Evolutionary conservation across 2,329 filamentous ascomycete genomes (phyloP).

Genomic region (Stachybotrys elegans): DNA sequence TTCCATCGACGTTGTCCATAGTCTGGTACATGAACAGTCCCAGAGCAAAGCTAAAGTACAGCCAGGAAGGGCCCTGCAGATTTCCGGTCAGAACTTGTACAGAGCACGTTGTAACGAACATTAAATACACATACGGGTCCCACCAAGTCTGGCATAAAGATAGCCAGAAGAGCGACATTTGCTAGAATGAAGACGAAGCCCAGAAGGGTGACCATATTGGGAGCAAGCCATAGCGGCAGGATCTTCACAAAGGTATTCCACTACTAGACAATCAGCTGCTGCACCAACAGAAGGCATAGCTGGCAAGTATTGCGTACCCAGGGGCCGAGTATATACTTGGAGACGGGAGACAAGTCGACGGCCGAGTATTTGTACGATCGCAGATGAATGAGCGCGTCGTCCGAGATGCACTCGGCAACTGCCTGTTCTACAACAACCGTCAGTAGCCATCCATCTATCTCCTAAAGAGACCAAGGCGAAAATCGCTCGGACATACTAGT

Average conservation of each 20-base stretch:
- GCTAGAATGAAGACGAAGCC: constrained; percentile 91
- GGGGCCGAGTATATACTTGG: constrained; percentile 87
- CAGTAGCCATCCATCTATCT: constrained; percentile 4
- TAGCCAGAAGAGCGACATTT: constrained; percentile 69
- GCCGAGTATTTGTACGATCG: constrained; percentile 96
- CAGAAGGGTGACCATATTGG: constrained; percentile 93
- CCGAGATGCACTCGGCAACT: constrained; percentile 71
- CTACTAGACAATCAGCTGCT: too few relatives aligned
- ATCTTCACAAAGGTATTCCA: constrained; percentile 96
- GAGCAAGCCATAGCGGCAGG: constrained; percentile 91
- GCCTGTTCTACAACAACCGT: constrained; percentile 35
- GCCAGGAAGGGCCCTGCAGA: constrained; percentile 72
- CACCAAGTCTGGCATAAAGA: constrained; percentile 83
- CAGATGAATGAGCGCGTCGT: constrained; percentile 85
- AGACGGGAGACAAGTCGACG: constrained; percentile 92
- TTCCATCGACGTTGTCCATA: constrained; percentile 98
- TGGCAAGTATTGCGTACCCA: constrained; percentile 63
- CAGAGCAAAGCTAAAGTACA: constrained; percentile 93
- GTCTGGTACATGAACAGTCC: constrained; percentile 99
- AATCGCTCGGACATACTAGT: constrained; percentile 19
- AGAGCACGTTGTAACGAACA: too few relatives aligned
- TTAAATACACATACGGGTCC: constrained; percentile 75
- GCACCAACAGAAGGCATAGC: too few relatives aligned
- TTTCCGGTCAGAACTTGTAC: too few relatives aligned
- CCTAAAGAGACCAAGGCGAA: neutral